Conservation (phyloP, 495 filamentous ascomycete species). For the Platismatia glauca region DNA sequence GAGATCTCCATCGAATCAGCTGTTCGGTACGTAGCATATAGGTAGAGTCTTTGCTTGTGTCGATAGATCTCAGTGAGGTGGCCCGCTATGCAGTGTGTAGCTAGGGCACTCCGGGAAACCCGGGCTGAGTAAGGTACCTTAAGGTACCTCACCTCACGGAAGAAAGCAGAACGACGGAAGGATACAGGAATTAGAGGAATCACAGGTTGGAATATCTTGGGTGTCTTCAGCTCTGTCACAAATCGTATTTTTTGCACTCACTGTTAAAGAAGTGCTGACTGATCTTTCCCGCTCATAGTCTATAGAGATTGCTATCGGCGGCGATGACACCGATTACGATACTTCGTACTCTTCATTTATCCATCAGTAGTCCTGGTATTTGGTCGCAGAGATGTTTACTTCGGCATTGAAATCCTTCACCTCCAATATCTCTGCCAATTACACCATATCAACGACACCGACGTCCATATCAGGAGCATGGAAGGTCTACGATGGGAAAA, state of each 20-base stretch:
- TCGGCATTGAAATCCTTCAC: conserved; percentile 85
- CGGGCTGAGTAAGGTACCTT: too few species aligned
- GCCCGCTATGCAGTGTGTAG: too few species aligned
- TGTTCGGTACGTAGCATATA: too few species aligned
- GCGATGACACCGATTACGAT: background rate
- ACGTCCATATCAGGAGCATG: conserved; percentile 75
- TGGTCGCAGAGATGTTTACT: conserved; percentile 65
- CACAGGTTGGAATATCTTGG: background rate
- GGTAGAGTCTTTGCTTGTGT: too few species aligned
- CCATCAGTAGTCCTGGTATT: background rate
- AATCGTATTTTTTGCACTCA: background rate
- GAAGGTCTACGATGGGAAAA: conserved; percentile 96
- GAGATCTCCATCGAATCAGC: too few species aligned
- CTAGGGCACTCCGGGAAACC: too few species aligned
- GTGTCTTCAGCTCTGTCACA: background rate
- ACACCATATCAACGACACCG: conserved; percentile 62
- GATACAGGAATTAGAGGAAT: background rate
- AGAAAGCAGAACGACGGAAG: too few species aligned
- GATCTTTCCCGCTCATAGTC: background rate
- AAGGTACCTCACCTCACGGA: too few species aligned
- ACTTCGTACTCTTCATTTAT: background rate
- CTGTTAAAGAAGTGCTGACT: background rate
- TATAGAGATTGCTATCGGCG: background rate
- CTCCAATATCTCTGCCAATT: conserved; percentile 85
- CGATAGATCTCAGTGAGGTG: too few species aligned